A percentile compares a stretch with the other conserved stretches of the same genome.
Conservation (phyloP, 1,284 basidiomycete genomes). For the Agroathelia rolfsii region DNA sequence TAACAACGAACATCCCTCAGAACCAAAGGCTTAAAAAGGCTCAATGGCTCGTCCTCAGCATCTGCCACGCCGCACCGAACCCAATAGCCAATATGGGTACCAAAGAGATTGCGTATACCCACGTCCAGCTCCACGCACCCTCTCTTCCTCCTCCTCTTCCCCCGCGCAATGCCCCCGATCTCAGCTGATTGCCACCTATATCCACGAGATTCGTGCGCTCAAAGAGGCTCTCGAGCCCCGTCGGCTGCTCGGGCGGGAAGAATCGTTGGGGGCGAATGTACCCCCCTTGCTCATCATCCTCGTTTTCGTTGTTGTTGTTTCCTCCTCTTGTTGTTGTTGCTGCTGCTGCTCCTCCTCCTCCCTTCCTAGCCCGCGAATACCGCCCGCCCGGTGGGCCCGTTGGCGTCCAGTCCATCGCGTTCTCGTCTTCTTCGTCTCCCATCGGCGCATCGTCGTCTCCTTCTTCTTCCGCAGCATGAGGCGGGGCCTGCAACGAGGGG, state of each 20-base stretch:
- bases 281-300: constrained; percentile 27
- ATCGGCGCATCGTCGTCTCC: constrained; percentile 15
- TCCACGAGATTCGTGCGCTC: constrained; percentile 52
- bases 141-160: constrained; percentile 2
- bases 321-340: too few relatives aligned
- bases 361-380: constrained; percentile 12
- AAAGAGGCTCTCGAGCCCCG: constrained; percentile 67
- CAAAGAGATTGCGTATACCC: constrained; percentile 25
- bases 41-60: too few relatives aligned
- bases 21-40: too few relatives aligned
- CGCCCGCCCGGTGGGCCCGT: constrained; percentile 25
- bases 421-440: constrained; percentile 28
- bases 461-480: constrained; percentile 14
- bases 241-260: constrained; percentile 66
- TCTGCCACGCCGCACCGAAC: too few relatives aligned
- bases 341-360: constrained; percentile 5
- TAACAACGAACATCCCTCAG: too few relatives aligned
- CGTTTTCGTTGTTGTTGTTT: constrained; percentile 13
- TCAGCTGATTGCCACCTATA: constrained; percentile 3
- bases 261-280: constrained; percentile 63
- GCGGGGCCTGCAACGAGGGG: constrained; percentile 37
- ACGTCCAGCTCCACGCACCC: constrained; percentile 21
- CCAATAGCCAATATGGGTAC: too few relatives aligned
- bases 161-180: constrained; percentile 9
- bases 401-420: constrained; percentile 67